These are phyloP conservation scores for Neopestalotiopsis sp. DNA, from an alignment of 2,329 filamentous ascomycete genomes.

Conservation along the genomic window DNA sequence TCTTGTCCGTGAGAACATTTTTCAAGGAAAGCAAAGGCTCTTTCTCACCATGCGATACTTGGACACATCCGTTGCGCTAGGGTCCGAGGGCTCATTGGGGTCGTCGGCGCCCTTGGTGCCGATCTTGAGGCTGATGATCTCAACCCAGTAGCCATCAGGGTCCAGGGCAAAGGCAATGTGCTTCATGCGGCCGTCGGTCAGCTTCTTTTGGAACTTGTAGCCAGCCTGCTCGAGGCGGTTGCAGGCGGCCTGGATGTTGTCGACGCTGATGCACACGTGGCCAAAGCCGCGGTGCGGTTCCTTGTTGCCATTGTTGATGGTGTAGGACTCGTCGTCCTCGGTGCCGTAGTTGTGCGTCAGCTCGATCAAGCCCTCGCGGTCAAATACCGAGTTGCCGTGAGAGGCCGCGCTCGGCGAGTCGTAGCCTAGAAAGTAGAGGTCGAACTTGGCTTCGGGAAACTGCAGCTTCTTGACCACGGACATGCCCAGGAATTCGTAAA, in stretches of 20 bases:
- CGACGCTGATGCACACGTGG: constrained; percentile 83
- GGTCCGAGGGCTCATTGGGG: constrained; percentile 71
- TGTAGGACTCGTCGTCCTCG: constrained; percentile 81
- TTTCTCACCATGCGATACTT: constrained; percentile 73
- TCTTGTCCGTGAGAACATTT: background rate
- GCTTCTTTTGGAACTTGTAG: constrained; percentile 94
- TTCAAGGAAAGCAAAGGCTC: background rate
- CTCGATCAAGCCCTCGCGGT: constrained; percentile 90
- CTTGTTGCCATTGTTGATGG: constrained; percentile 86
- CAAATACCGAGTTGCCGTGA: constrained; percentile 72
- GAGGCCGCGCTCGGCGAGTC: constrained; percentile 79
- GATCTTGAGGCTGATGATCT: constrained; percentile 76
- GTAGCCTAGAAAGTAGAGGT: constrained; percentile 94
- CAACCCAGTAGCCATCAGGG: constrained; percentile 87
- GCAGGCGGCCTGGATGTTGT: constrained; percentile 89
- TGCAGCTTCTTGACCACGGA: constrained; percentile 80
- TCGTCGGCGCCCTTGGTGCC: constrained; percentile 54
- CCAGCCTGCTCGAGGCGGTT: constrained; percentile 87
- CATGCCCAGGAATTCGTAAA: constrained; percentile 93
- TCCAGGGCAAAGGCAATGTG: constrained; percentile 90
- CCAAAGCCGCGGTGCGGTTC: constrained; percentile 86
- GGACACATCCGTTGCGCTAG: constrained; percentile 67
- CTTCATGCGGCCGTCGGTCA: constrained; percentile 85
- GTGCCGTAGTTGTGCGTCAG: constrained; percentile 87
- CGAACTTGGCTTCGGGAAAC: constrained; percentile 89